Evolutionary conservation across 73 alveolate genomes (phyloP), one percentile per base, ranked within the genome.

Genomic region (Paraurostyla sp.): DNA sequence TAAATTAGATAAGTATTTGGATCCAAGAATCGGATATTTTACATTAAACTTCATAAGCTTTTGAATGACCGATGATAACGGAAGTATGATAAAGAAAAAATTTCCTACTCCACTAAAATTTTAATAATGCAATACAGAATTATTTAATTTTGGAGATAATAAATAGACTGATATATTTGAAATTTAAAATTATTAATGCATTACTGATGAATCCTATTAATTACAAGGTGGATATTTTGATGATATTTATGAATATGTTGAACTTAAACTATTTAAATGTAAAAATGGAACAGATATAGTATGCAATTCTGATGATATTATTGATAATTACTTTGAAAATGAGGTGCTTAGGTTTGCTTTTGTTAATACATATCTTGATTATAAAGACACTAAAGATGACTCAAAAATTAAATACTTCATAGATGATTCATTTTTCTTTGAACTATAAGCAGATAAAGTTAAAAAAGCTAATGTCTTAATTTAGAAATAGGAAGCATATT

Each of bases 291-390:
- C 76, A 18, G 20, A 78, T 25, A 36, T 36, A 6, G 40, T 30
- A 23, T 51, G 80, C 40, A 36, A 29, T 29, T 6, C 69, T 15
- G 11, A 2, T 2, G 50, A 29, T 7, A 11, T 15, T 2, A 51
- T 78, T 49, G 89, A 78, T 35, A 32, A 22, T 15, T 78, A 78
- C 71, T 54, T 59, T 30, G 22, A 54, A 4, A 59, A 78, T 52
- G 43, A 27, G 68, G 32, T 51, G n/a, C 52, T 78, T 6, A 78
- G 52, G 32, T 49, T 78, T 29, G 89, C 89, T 20, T 78, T 52
- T 54, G 52, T 59, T 6, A 78, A 78, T 40, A 78, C 63, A 29
- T 78, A 51, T 52, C 69, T 78, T 2, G 89, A 50, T 27, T 78
- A 36, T 49, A 65, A 65, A 38, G 82, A 65, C 25, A 65, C 82